Conservation (phyloP, 306 rosid genomes). For the Pueraria montana region DNA sequence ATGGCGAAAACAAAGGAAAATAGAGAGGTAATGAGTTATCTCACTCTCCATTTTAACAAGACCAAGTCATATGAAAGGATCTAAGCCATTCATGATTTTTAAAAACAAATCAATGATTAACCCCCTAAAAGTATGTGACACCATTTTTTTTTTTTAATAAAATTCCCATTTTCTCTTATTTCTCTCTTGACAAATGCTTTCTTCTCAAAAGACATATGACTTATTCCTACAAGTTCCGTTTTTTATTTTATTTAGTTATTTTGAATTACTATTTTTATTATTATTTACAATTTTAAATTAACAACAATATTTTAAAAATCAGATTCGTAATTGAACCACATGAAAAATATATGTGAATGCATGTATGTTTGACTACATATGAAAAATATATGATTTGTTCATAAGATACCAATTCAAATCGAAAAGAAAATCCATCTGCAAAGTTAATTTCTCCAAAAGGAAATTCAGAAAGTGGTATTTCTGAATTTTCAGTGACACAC, state of each 20-base stretch:
- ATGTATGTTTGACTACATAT: no score
- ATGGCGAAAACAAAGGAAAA: slow-evolving; percentile 22
- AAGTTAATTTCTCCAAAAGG: no score
- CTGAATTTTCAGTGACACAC: no score
- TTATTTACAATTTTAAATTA: neutral
- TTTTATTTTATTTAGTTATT: neutral
- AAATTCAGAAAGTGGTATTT: no score
- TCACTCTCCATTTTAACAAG: neutral
- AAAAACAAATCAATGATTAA: neutral
- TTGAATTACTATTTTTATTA: neutral
- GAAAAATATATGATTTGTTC: no score
- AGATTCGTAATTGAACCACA: no score
- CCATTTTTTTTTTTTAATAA: neutral
- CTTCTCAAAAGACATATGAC: neutral
- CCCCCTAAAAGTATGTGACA: neutral
- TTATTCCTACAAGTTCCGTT: neutral
- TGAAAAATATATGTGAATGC: no score
- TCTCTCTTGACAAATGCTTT: neutral
- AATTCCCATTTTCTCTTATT: neutral
- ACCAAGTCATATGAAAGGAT: slow-evolving; percentile 17
- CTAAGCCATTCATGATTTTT: neutral
- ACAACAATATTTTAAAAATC: no score
- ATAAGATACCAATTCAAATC: no score
- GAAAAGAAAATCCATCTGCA: no score
- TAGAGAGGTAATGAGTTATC: neutral